Evolutionary conservation across 2,329 filamentous ascomycete species (phyloP).

Genomic region (Phoma herbarum): DNA sequence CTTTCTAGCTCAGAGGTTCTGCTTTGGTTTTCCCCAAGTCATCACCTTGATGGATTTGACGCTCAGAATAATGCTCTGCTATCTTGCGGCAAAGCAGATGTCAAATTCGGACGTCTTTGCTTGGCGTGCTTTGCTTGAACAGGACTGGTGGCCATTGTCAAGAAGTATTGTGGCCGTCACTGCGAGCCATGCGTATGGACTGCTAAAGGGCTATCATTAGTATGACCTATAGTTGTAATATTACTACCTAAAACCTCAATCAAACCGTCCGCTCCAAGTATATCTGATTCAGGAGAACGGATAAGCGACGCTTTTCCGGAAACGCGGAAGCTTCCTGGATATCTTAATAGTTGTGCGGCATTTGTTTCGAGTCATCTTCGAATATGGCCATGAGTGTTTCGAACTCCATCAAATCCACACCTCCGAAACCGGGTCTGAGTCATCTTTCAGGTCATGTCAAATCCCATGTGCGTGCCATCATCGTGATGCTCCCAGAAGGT

Average conservation of each 20-base stretch:
- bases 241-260: neutral
- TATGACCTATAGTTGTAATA: neutral
- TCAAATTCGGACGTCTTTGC: neutral
- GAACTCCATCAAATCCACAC: neutral
- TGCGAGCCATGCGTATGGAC: constrained; percentile 38
- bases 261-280: neutral
- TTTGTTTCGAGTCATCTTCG: neutral
- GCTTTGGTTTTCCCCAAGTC: constrained; percentile 49
- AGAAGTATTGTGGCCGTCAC: constrained; percentile 15
- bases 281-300: neutral
- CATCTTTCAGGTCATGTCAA: neutral
- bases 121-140: neutral
- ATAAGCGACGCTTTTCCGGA: neutral
- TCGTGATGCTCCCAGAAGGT: constrained; percentile 14
- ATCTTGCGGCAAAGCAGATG: constrained; percentile 30
- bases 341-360: neutral
- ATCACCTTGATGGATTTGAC: constrained; percentile 76
- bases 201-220: constrained; percentile 39
- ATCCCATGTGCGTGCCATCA: constrained; percentile 5
- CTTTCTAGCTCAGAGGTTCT: constrained; percentile 54
- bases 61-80: constrained; percentile 68
- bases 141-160: constrained; percentile 15
- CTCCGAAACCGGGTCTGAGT: constrained; percentile 8
- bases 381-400: neutral
- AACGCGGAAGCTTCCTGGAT: neutral